These are phyloP conservation scores for Rhodotorula mucilaginosa DNA, from an alignment of 1,284 basidiomycete genomes.

Conservation along the genomic window DNA sequence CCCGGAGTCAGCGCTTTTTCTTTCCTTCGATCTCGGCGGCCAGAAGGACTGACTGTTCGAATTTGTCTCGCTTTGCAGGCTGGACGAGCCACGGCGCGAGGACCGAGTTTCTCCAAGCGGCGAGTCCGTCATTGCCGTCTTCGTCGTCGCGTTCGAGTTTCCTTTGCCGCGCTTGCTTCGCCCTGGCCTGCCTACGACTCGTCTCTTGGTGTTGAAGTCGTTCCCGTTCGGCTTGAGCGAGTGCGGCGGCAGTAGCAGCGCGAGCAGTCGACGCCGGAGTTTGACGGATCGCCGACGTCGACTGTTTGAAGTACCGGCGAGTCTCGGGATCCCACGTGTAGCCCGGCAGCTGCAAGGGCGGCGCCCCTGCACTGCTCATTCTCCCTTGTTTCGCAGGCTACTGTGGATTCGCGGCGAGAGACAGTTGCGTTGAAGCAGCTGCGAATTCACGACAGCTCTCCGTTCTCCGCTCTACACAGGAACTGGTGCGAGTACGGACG, in stretches of 20 bases:
- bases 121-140: neutral
- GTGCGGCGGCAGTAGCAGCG: neutral
- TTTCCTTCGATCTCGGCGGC: too few species aligned
- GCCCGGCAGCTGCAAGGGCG: slow-evolving; percentile 31
- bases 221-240: neutral
- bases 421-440: too few species aligned
- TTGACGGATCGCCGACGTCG: neutral
- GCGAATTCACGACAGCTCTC: too few species aligned
- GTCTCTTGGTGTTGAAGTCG: neutral
- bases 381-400: too few species aligned
- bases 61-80: neutral
- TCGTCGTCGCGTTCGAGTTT: neutral
- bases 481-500: too few species aligned
- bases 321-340: slow-evolving; percentile 22
- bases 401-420: too few species aligned
- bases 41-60: slow-evolving; percentile 23
- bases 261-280: neutral
- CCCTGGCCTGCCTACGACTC: neutral
- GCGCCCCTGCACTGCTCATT: too few species aligned
- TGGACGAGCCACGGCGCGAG: neutral
- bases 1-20: neutral
- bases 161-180: neutral
- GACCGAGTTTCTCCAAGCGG: neutral
- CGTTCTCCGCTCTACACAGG: too few species aligned
- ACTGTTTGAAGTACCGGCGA: slow-evolving; percentile 32